Evolutionary conservation across 306 rosid genomes (phyloP).

Genomic region (Mucuna pruriens): DNA sequence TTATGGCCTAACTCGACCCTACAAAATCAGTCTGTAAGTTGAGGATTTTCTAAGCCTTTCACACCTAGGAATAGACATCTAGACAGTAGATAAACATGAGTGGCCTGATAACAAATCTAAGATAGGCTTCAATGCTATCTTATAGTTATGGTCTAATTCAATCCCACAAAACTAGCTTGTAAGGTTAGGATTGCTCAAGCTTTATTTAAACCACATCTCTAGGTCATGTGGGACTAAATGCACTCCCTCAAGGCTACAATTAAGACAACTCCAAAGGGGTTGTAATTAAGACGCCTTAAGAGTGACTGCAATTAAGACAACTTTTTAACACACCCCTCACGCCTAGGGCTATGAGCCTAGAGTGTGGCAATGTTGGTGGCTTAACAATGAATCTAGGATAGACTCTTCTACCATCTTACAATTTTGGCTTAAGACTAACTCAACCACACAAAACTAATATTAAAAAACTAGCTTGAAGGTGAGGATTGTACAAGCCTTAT

Average conservation of each 20-base stretch:
- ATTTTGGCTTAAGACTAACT: no score
- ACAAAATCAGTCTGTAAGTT: not conserved
- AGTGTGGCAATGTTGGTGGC: no score
- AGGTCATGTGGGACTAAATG: not conserved
- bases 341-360: no score
- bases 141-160: not conserved
- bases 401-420: no score
- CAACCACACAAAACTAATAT: no score
- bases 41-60: not conserved
- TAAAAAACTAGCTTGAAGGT: not conserved
- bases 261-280: not conserved
- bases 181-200: not conserved
- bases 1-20: not conserved
- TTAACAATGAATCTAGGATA: no score
- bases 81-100: no score
- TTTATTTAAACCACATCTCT: not conserved
- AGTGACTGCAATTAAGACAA: not conserved
- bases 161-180: not conserved
- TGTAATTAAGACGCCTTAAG: not conserved
- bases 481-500: not conserved
- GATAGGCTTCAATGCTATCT: not conserved
- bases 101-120: not conserved
- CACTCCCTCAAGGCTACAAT: not conserved
- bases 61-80: not conserved
- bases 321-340: no score